Conservation (phyloP, 257 asterid genomes). For the Plantago major region DNA sequence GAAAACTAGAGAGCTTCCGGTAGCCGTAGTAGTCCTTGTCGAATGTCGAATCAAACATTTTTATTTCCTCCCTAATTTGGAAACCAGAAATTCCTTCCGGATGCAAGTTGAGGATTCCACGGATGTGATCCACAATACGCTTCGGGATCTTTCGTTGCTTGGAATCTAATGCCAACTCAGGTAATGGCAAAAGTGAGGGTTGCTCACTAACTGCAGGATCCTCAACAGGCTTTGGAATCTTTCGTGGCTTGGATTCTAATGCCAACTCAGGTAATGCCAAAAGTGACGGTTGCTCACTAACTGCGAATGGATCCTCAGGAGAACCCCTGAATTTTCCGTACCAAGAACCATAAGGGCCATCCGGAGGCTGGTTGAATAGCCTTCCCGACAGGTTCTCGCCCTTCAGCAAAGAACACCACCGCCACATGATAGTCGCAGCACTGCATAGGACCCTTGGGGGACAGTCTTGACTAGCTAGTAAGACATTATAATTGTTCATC, state of each 20-base stretch:
- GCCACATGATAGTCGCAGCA: conserved; percentile 98
- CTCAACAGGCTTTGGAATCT: conserved; percentile 65
- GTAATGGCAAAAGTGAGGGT: conserved; percentile 24
- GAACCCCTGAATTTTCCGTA: conserved; percentile 75
- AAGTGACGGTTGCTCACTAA: conserved; percentile 35
- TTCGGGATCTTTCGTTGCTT: conserved; percentile 57
- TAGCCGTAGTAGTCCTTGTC: conserved; percentile 72
- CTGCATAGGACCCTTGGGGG: conserved; percentile 71
- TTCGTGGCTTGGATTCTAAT: conserved; percentile 41
- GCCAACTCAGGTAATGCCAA: conserved; percentile 30
- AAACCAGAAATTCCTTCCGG: conserved; percentile 62
- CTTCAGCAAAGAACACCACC: conserved; percentile 67
- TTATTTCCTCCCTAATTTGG: conserved; percentile 56
- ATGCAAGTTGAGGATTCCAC: conserved; percentile 36
- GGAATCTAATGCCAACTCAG: conserved; percentile 38
- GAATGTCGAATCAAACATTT: conserved; percentile 33
- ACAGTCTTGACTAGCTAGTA: conserved; percentile 61
- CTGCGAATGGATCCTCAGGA: conserved; percentile 67
- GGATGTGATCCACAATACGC: conserved; percentile 44
- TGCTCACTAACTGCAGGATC: conserved; percentile 56
- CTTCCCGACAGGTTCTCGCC: conserved; percentile 75
- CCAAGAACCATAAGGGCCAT: conserved; percentile 85
- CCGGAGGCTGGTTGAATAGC: conserved; percentile 93
- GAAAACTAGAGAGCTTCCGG: conserved; percentile 71
- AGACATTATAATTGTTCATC: conserved; percentile 83